Conservation (phyloP, 2,329 filamentous ascomycete species). For the Fusarium sulawesiense region DNA sequence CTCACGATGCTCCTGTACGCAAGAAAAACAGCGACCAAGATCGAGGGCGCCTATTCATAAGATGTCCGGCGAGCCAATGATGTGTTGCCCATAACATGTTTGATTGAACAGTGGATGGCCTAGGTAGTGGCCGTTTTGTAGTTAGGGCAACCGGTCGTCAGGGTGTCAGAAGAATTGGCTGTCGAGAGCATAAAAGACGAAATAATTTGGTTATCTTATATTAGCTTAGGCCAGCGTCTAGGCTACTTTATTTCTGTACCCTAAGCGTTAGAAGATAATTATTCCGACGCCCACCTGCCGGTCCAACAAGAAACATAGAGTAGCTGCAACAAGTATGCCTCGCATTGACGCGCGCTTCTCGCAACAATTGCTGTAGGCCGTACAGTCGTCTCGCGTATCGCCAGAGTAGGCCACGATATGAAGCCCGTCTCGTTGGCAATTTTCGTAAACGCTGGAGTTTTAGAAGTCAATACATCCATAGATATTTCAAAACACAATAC, state of each 20-base stretch:
- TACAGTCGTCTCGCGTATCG: slow-evolving; percentile 15
- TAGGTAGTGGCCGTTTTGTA: neutral
- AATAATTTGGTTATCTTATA: too few relatives aligned
- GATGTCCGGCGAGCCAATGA: slow-evolving; percentile 9
- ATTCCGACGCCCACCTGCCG: too few relatives aligned
- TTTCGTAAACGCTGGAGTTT: slow-evolving; percentile 13
- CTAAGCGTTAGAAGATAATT: too few relatives aligned
- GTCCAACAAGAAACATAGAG: slow-evolving; percentile 5
- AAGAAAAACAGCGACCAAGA: neutral
- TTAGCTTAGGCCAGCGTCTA: too few relatives aligned
- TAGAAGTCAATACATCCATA: neutral
- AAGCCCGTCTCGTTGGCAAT: neutral
- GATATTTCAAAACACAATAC: neutral
- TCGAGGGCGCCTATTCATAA: slow-evolving; percentile 3
- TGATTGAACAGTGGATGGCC: neutral
- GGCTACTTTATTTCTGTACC: too few relatives aligned
- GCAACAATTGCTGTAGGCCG: neutral
- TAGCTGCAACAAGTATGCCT: slow-evolving; percentile 28
- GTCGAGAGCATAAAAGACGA: too few relatives aligned
- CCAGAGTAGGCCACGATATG: slow-evolving; percentile 9
- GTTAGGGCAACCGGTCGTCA: neutral
- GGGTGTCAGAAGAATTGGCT: too few relatives aligned
- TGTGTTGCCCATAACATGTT: neutral
- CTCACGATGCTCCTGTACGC: neutral
- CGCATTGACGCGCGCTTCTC: slow-evolving; percentile 41